These are phyloP conservation scores for Salvia miltiorrhiza DNA, from an alignment of 257 asterid genomes.

Conservation along the genomic window DNA sequence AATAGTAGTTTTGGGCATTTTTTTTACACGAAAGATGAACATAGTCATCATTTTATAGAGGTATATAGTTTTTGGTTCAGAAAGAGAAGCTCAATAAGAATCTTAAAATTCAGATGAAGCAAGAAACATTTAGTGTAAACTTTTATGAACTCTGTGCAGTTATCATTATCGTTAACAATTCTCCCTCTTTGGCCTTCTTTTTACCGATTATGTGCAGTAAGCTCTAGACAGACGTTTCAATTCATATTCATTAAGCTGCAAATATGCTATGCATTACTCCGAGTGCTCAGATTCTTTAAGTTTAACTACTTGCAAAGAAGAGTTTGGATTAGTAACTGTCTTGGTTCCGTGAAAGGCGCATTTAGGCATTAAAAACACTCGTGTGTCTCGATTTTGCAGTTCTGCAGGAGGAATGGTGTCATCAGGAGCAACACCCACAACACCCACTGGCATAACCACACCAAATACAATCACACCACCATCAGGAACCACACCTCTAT, in stretches of 20 bases:
- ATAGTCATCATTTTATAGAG: too few species aligned
- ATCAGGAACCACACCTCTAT: conserved; percentile 32
- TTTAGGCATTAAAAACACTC: neutral
- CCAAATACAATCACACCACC: conserved; percentile 35
- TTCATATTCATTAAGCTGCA: neutral
- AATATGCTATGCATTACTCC: neutral
- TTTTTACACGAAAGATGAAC: too few species aligned
- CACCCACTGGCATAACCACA: conserved; percentile 25
- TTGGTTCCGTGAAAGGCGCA: neutral
- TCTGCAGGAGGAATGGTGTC: conserved; percentile 51
- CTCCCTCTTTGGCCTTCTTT: too few species aligned
- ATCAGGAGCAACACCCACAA: conserved; percentile 25
- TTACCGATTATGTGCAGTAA: neutral
- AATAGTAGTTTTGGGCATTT: too few species aligned
- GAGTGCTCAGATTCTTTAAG: neutral
- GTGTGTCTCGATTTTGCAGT: conserved; percentile 26
- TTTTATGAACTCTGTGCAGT: too few species aligned
- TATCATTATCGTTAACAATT: too few species aligned
- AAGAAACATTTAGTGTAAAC: too few species aligned
- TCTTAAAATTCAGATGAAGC: too few species aligned
- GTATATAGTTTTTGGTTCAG: too few species aligned
- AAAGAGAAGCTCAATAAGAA: too few species aligned
- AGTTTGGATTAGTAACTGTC: neutral
- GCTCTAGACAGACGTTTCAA: neutral
- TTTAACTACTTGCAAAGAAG: neutral